Base-by-base conservation (phyloP, 169 alveolate genomes). In the Plasmodium vinckei region DNA sequence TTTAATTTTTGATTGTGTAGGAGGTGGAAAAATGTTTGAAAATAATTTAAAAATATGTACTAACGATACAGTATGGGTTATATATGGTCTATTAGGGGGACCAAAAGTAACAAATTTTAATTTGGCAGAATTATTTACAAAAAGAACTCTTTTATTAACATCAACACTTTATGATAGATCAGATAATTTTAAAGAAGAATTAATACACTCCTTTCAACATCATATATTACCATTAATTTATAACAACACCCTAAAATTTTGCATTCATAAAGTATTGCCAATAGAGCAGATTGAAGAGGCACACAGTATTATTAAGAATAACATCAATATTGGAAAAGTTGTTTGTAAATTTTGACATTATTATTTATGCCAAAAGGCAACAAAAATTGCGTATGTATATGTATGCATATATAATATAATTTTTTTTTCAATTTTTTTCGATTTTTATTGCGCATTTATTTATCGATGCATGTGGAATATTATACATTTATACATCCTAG, bases 1-100 rank as follows among this genome's bases (percentile, higher is more conserved):
- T 49, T 44, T 68, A 68, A 68, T 68, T 17, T 68, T 68, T 46
- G 77, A 68, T 46, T 68, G 77, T 68, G 27, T 68, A 13, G 77
- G 77, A 19, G 47, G 47, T 1, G 47, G 63, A 15, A 33, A 33
- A 33, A 68, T 68, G 46, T 68, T 68, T 68, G 64, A 68, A 68
- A 68, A 68, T 7, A 68, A 68, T 25, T n/a, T 68, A 3, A 44
- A 68, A 44, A 68, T 68, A 19, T 68, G 77, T 46, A 25, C 59
- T 44, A 9, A 17, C 6, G 77, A 68, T 9, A 68, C 77, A 3
- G 33, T 15, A 0, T 68, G 77, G 77, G 19, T 68, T 44, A 23
- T 68, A 47, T 68, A 68, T 68, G 77, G 77, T 12, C 25, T 68
- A 44, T 68, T 44, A 21, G 39, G 63, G 1, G 77, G 63, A 0